phyloP scores from a whole-genome alignment of 2,329 filamentous ascomycete species.

The Aspergillus tubingensis region DNA sequence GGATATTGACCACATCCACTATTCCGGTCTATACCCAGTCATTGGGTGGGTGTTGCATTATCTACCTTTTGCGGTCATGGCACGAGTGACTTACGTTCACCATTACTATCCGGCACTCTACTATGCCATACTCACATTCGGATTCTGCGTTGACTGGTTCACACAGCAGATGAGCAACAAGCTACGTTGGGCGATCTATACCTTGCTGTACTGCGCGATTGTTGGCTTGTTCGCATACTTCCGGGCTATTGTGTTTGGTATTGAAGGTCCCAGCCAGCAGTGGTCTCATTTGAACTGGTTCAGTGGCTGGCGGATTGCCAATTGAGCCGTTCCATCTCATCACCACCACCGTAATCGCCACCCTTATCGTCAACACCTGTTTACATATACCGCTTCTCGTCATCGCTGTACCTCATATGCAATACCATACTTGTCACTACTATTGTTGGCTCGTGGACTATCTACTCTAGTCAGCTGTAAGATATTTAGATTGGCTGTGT shows the following conservation, averaged over 20 bases:
- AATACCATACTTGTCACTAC: constrained; percentile 7
- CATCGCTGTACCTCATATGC: neutral
- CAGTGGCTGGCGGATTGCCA: constrained; percentile 78
- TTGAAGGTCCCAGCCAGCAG: constrained; percentile 79
- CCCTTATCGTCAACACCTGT: neutral
- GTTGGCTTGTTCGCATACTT: constrained; percentile 87
- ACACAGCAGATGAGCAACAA: constrained; percentile 66
- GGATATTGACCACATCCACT: constrained; percentile 94
- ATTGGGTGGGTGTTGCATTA: constrained; percentile 97
- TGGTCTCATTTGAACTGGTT: constrained; percentile 97
- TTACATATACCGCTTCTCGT: neutral
- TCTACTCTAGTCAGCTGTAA: neutral
- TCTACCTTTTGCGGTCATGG: constrained; percentile 94
- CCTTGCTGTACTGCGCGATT: constrained; percentile 69
- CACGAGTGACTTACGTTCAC: constrained; percentile 97
- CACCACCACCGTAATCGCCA: neutral
- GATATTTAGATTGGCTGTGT: neutral
- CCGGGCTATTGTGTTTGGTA: constrained; percentile 93
- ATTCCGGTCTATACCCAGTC: constrained; percentile 85
- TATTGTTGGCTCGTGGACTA: constrained; percentile 3
- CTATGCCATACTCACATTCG: constrained; percentile 87
- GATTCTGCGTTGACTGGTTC: constrained; percentile 86
- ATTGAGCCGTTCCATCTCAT: constrained; percentile 13
- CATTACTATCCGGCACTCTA: constrained; percentile 99
- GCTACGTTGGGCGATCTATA: constrained; percentile 70